These are phyloP conservation scores for Arabidopsis hybrid DNA, from an alignment of 441 rosid genomes.

Conservation along the genomic window DNA sequence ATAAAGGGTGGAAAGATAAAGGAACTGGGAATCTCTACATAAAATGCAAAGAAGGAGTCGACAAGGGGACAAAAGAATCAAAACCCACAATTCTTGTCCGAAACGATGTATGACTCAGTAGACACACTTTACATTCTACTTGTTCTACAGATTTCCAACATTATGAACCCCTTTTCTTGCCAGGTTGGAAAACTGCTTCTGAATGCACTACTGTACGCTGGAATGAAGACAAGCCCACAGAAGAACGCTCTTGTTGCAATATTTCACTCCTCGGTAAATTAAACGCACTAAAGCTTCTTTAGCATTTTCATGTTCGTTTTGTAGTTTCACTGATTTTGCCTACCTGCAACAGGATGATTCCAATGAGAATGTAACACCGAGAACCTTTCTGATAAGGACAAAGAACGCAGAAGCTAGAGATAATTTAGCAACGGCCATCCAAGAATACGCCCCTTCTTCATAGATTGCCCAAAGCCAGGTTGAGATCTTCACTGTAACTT, in stretches of 20 bases:
- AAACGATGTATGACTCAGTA: constrained; percentile 71
- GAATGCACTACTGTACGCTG: constrained; percentile 86
- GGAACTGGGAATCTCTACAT: constrained; percentile 91
- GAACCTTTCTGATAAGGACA: constrained; percentile 81
- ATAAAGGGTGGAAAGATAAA: constrained; percentile 95
- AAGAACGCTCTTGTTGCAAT: constrained; percentile 91
- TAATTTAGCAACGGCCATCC: constrained; percentile 77
- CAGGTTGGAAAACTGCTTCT: constrained; percentile 91
- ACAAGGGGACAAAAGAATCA: constrained; percentile 88
- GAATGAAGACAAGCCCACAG: constrained; percentile 81
- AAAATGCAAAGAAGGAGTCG: constrained; percentile 82
- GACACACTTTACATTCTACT: constrained; percentile 13
- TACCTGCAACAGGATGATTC: constrained; percentile 63
- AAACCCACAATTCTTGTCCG: constrained; percentile 85
- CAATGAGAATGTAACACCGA: constrained; percentile 55
- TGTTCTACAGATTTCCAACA: constrained; percentile 13
- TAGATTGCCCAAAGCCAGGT: constrained; percentile 43
- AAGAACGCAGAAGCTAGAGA: constrained; percentile 80
- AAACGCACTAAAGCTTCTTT: constrained; percentile 10
- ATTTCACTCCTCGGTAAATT: constrained; percentile 85
- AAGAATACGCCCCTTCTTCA: constrained; percentile 80
- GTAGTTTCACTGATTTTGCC: constrained; percentile 22
- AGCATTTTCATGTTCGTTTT: constrained; percentile 6
- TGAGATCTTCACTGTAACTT: constrained; percentile 30
- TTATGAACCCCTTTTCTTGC: not conserved